Conservation (phyloP, 495 filamentous ascomycete genomes). For the Neurospora cerealis region DNA sequence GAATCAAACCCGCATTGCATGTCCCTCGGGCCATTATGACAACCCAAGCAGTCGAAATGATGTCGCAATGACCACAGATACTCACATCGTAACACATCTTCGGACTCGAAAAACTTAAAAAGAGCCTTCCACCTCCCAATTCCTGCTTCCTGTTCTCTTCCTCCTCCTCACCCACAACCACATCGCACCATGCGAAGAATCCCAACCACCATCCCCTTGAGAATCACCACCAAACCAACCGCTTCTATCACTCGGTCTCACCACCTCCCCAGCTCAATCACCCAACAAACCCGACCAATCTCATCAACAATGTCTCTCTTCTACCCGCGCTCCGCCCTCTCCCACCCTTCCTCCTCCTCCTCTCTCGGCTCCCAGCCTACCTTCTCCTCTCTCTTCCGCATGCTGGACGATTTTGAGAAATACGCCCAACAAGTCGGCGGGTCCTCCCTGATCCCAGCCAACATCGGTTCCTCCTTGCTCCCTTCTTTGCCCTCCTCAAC, state of each 20-base stretch:
- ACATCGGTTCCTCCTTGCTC: conserved; percentile 15
- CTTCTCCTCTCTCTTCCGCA: conserved; percentile 61
- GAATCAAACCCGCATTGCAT: background rate
- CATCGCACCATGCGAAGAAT: background rate
- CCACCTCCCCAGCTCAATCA: background rate
- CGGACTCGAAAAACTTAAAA: too few species aligned
- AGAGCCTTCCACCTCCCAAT: background rate
- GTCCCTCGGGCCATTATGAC: background rate
- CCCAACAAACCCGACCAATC: background rate
- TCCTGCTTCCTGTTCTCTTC: background rate
- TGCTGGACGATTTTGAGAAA: conserved; percentile 68
- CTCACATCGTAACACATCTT: background rate
- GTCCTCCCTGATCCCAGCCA: background rate
- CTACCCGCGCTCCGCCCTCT: conserved; percentile 7
- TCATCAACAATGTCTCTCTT: conserved; percentile 16
- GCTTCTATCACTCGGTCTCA: background rate
- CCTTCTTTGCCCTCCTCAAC: background rate
- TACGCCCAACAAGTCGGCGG: conserved; percentile 29
- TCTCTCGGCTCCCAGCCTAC: conserved; percentile 34
- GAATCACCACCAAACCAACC: background rate
- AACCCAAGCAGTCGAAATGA: background rate
- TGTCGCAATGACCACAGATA: background rate
- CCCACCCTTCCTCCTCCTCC: conserved; percentile 24
- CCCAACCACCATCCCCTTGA: background rate
- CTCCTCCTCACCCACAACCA: background rate